Base-by-base conservation (phyloP, 23 red algal genomes). In the Porphyridium purpureum region DNA sequence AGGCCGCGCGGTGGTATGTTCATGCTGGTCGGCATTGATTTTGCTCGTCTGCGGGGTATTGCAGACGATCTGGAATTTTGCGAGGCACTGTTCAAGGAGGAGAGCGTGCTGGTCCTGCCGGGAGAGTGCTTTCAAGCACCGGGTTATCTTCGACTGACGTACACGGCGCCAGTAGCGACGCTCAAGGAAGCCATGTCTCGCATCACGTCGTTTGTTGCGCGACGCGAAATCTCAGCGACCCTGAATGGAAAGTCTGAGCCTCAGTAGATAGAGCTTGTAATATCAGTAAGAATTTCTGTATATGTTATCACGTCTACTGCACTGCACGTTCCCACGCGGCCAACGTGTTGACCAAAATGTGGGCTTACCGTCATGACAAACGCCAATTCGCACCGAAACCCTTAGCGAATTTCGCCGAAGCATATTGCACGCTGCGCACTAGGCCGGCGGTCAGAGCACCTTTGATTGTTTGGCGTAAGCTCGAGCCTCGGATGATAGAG, bases 361-460 rank as follows among this genome's bases (percentile, higher is more conserved):
- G n/a, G n/a, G n/a, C n/a, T n/a, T n/a, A n/a, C n/a, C n/a, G n/a
- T n/a, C n/a, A n/a, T n/a, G n/a, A n/a, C n/a, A n/a, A 44, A 44
- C 11, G 38, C n/a, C 31, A 59, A 17, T 41, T 64, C 25, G 59
- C 40, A 17, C 40, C 21, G 21, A 76, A 15, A 35, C 48, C 55
- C 42, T 83, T 83, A 14, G 33, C 33, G 31, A 83, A 28, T 49
- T 83, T 83, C 1, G 56, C 47, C 5, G 52, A 55, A 4, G 69
- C 77, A 27, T 83, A 83, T 58, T 63, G 40, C 3, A 57, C 31
- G 27, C 64, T 70, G 42, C 35, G 66, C 4, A 34, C 56, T 4
- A 70, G 24, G 1, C 77, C 77, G 31, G 77, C 77, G 21, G 77
- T 72, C 0, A 60, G 50, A 4, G 72, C 31, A 5, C 77, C 77